Conservation (phyloP, 2,329 filamentous ascomycete genomes). For the Mollisiaceae sp. region DNA sequence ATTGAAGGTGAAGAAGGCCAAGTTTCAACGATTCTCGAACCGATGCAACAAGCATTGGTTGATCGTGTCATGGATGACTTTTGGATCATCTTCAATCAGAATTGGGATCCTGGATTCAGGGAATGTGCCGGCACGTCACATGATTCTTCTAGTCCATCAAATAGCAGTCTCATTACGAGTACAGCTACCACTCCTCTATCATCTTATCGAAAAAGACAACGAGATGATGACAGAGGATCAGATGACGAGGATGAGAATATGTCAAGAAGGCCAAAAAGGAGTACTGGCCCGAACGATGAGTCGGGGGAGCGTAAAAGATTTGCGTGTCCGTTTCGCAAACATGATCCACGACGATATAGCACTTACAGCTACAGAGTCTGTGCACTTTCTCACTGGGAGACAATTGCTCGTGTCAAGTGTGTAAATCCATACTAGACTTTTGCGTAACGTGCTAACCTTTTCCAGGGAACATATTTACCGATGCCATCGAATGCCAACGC, state of each 20-base stretch:
- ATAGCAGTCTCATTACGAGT: not conserved
- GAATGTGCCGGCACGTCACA: not conserved
- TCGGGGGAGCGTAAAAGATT: slow-evolving; percentile 10
- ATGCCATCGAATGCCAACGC: slow-evolving; percentile 22
- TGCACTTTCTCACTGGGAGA: slow-evolving; percentile 20
- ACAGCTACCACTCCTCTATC: not conserved
- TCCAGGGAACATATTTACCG: slow-evolving; percentile 28
- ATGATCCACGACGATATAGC: slow-evolving; percentile 27
- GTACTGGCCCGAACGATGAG: not conserved
- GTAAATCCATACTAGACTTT: slow-evolving; percentile 2
- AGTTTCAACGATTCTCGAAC: slow-evolving; percentile 9
- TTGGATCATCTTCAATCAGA: slow-evolving; percentile 26
- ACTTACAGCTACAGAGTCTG: slow-evolving; percentile 23
- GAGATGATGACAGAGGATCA: not conserved
- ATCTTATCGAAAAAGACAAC: slow-evolving; percentile 5
- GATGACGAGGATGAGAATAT: slow-evolving; percentile 10
- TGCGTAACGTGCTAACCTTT: not conserved
- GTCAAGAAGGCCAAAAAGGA: not conserved
- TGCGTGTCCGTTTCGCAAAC: slow-evolving; percentile 32
- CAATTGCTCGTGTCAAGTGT: slow-evolving; percentile 29
- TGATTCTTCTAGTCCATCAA: not conserved
- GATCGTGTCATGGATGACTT: slow-evolving; percentile 29
- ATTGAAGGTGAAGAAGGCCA: not conserved
- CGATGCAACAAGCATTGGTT: slow-evolving; percentile 16
- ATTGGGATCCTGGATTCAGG: slow-evolving; percentile 37